Evolutionary conservation across 495 filamentous ascomycete species (phyloP), one percentile per base, ranked within the genome.

Genomic region (Xeromyces bisporus): DNA sequence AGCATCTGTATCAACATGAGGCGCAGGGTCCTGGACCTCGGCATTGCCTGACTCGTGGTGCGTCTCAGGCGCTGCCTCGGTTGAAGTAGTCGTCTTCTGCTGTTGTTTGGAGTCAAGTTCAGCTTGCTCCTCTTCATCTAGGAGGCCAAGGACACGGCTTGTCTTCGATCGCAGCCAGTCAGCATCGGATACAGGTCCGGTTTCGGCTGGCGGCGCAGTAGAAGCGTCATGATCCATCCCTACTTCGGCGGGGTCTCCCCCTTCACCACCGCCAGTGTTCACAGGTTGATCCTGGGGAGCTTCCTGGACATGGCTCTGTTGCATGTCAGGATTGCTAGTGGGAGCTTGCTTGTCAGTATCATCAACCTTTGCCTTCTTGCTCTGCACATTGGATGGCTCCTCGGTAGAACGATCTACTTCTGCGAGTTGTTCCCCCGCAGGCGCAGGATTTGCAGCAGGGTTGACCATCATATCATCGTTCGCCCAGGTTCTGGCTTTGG

Each of bases 151-250:
- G 28, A 94, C 55, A 40, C 91, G 71, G 50, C 75, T 94, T n/a
- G 85, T 94, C 40, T 81, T 76, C 24, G 80, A 91, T 24, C 89
- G 75, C 29, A 93, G 63, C 89, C 89, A 99, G 48, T 99, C 89
- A 27, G 71, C 67, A 48, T 97, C 91, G 7, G 55, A 53, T 20
- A 51, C 42, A 12, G 53, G 47, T 18, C 42, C 43, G 26, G 42
- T 32, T 10, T 53, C 34, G 6, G 18, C 40, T 31, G 35, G 37
- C 24, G 37, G 26, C 21, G 34, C 33, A 11, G 34, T 36, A 14
- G 35, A 20, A 18, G 43, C 38, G 18, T 51, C 46, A 15, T 48
- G 25, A 11, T 38, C 37, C 8, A 14, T 12, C 9, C 42, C 12
- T 13, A 39, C 31, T 8, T 50, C 50, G 18, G 43, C 29, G 12